Base-by-base conservation (phyloP, 2,329 filamentous ascomycete genomes). In the Xylariaceae sp. region DNA sequence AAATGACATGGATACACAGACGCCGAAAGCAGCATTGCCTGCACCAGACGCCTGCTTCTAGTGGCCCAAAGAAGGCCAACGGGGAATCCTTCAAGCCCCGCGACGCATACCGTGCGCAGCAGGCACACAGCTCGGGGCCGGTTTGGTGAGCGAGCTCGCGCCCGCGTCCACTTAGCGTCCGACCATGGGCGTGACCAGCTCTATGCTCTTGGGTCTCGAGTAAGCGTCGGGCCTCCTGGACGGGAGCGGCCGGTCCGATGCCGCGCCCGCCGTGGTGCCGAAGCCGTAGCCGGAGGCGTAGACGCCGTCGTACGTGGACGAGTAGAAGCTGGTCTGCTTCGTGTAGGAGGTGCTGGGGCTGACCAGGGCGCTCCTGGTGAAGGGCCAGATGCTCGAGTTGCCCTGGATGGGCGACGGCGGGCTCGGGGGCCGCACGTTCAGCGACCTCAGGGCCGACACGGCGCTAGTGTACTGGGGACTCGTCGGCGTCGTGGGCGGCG, bases 181-280 rank as follows among this genome's bases (percentile, higher is more conserved):
- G 44, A 72, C 52, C 56, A 76, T 67, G 21, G 76, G 75, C 32
- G 75, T 77, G 28, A 80, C 73, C 15, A 80, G 63, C 57, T 80
- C 75, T 46, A 78, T 75, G 58, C 74, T 78, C 57, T 70, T 76
- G 21, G 74, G 72, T 29, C 75, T 64, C 44, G 71, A 64, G 55
- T 75, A 75, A 24, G 63, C 60, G 23, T 67, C 61, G 3, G 74
- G 71, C 31, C 68, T 65, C 30, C 75, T 66, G 8, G 65, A 65
- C 11, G 76, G 75, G 16, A 79, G 57, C 5, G 75, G 76, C 7
- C 75, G 63, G 41, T 77, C 73, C 46, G 48, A 40, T 24, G 44
- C 43, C 18, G 64, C 60, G 29, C 60, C 60, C 31, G 48, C 44
- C 23, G 51, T 49, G 32, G 53, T 53, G 31, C 51, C 53, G 30